Base-by-base conservation (phyloP, 2,329 filamentous ascomycete genomes). In the Fusarium papillatum region DNA sequence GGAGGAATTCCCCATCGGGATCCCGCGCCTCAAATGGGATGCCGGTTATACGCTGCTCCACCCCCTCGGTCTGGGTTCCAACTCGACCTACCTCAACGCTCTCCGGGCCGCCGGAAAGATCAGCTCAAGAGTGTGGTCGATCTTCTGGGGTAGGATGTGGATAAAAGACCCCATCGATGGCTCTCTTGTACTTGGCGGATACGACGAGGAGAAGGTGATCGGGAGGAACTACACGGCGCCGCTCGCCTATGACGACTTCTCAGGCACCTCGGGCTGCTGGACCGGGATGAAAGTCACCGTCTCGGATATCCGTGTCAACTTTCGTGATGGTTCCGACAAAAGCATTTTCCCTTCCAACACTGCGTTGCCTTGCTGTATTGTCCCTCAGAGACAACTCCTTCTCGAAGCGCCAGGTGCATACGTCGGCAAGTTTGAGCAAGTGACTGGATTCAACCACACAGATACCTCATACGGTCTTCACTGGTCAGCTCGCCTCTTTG, bases 81-180 rank as follows among this genome's bases (percentile, higher is more conserved):
- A 83, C 63, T 83, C 82, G 5, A 82, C 81, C 1, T 80, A 78
- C 31, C 80, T 83, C 39, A 82, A 80, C 46, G 61, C 76, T 1
- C 34, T 83, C 1, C 73, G 70, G 1, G 34, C 71, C 1, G 77
- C 72, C 6, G 76, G 69, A 5, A 70, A 77, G 69, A 81, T 81
- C 38, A 73, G 76, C 4, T 80, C 80, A 1, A 69, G 80, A 7
- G 82, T 82, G 5, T 82, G 82, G 82, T 84, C 83, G 1, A 80
- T 84, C 19, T 85, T 82, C 71, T 84, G 82, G 83, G 82, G 83
- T 0, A 78, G 80, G 2, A 81, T 79, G 80, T 83, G 77, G 79
- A 69, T 76, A 17, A 72, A 71, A 9, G 70, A 74, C 13, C 64
- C 70, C 4, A 61, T 84, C 0, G 79, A 85, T 17, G 83, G 83